phyloP scores from a whole-genome alignment of 2,329 filamentous ascomycete species.

The Plenodomus biglobosus region DNA sequence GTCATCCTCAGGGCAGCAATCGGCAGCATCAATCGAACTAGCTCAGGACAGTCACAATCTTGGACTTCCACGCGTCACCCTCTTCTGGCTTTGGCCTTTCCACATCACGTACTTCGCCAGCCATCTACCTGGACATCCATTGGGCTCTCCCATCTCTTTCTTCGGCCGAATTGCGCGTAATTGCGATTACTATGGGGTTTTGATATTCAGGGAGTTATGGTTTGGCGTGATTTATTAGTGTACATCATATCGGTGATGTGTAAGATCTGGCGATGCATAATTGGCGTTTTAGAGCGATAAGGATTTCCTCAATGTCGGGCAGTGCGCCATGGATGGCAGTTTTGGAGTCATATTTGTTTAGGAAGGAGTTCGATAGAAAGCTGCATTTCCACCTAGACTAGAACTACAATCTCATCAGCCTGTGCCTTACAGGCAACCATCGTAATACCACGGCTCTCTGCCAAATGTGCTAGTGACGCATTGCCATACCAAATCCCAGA shows the following conservation, averaged over 20 bases:
- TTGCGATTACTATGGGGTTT: neutral
- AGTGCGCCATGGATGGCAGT: neutral
- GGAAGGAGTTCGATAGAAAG: neutral
- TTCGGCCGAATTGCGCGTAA: neutral
- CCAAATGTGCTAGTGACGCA: too few relatives aligned
- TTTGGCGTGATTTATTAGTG: conserved; percentile 13
- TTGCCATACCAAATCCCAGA: too few relatives aligned
- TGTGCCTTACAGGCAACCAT: neutral
- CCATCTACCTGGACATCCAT: neutral
- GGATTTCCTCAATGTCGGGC: neutral
- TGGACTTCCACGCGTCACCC: neutral
- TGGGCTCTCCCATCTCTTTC: neutral
- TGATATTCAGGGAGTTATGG: conserved; percentile 16
- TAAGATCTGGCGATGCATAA: conserved; percentile 17
- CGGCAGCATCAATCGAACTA: neutral
- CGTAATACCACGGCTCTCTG: too few relatives aligned
- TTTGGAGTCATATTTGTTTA: neutral
- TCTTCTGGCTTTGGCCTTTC: conserved; percentile 5
- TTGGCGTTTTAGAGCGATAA: conserved; percentile 5
- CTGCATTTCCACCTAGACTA: neutral
- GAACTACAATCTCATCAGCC: neutral
- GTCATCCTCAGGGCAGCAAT: neutral
- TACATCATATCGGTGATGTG: conserved; percentile 12
- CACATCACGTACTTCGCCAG: neutral
- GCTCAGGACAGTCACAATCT: neutral